Base-by-base conservation (phyloP, 169 alveolate species). In the Plasmodium knowlesi region DNA sequence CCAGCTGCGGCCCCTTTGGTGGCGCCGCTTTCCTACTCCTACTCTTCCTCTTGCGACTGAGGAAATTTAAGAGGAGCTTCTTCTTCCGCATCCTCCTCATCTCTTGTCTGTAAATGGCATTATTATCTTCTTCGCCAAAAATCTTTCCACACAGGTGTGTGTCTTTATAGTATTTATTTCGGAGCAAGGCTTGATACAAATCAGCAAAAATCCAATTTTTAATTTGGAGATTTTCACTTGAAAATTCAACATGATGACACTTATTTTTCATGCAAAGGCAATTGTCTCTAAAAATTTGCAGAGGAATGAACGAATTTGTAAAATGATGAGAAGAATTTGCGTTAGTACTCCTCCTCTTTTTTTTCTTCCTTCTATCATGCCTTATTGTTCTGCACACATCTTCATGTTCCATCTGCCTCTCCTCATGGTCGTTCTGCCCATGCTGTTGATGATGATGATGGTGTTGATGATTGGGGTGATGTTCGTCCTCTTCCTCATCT, bases 251-350 rank as follows among this genome's bases (percentile, higher is more conserved):
- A 67, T 86, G 93, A 1, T 73, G 41, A n/a, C 93, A 86, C 54
- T 76, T 86, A 54, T 78, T 74, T 16, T 74, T 76, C 93, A 86
- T 78, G 81, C 93, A 86, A 34, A 86, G 41, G n/a, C 22, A 28
- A 8, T 86, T 86, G 9, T 74, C 73, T 74, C 81, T 53, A 30
- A 86, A 86, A 19, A 53, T 54, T 86, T 86, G 93, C 5, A 76
- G 61, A 74, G 93, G 93, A n/a, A 84, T 86, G 67, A 86, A 43
- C 67, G 93, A 86, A 54, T 86, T 86, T n/a, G 61, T 28, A 86
- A 25, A 76, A 0, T 78, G 53, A 1, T 86, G 93, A 22, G 93
- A 86, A 32, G 84, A 30, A 32, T 86, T 6, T 2, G 93, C 19
- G 67, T 73, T 50, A 14, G 50, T 32, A 9, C 39, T 76, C 76